phyloP scores from a whole-genome alignment of 2,329 filamentous ascomycete genomes.

The Teratosphaeria gauchensis region DNA sequence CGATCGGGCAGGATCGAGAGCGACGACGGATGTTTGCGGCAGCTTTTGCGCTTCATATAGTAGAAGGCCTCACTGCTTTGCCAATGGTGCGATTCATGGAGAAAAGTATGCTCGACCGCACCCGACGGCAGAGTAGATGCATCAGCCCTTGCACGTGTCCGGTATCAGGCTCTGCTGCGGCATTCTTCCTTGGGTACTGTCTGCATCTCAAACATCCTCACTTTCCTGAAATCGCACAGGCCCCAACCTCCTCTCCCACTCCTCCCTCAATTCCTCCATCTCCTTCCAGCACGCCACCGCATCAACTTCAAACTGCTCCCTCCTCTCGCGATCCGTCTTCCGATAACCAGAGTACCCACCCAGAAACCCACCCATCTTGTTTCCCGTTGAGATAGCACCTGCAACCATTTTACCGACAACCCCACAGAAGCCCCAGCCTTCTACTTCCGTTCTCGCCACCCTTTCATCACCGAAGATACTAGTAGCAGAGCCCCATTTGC shows the following conservation, averaged over 20 bases:
- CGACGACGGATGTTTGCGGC: too few relatives aligned
- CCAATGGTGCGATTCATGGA: too few relatives aligned
- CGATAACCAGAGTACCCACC: conserved; percentile 34
- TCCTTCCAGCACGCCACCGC: conserved; percentile 43
- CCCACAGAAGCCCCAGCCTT: conserved; percentile 67
- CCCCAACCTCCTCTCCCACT: conserved; percentile 32
- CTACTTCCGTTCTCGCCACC: conserved; percentile 70
- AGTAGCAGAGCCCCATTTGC: conserved; percentile 66
- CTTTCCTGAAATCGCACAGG: conserved; percentile 22
- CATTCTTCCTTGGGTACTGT: background rate
- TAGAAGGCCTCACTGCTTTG: too few relatives aligned
- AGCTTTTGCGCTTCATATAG: too few relatives aligned
- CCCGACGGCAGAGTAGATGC: too few relatives aligned
- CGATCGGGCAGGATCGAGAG: too few relatives aligned
- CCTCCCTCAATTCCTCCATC: conserved; percentile 26
- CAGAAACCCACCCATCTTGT: background rate
- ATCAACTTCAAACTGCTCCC: conserved; percentile 62
- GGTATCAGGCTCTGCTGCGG: too few relatives aligned
- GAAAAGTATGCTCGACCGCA: too few relatives aligned
- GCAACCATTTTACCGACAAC: conserved; percentile 39
- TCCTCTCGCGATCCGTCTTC: conserved; percentile 52
- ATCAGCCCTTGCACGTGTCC: too few relatives aligned
- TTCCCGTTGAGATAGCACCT: conserved; percentile 24
- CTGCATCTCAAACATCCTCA: background rate
- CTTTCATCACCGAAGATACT: conserved; percentile 48